phyloP scores from a whole-genome alignment of 345 rosid genomes.

The Lenwebbia sp. region DNA sequence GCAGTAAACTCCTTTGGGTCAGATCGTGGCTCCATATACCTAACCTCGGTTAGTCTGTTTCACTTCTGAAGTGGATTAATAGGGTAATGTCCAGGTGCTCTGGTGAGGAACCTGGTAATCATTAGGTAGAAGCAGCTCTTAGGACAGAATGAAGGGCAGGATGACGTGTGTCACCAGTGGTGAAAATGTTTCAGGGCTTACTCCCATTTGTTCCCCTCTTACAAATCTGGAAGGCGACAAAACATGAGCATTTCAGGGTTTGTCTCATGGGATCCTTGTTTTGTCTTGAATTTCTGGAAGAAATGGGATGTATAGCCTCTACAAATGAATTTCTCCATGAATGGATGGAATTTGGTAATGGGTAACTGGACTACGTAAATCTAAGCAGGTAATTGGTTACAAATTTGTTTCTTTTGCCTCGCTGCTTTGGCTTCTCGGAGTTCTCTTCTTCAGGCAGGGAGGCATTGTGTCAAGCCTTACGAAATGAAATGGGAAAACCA shows the following conservation, averaged over 20 bases:
- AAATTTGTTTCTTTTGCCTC: background rate
- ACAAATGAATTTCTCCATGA: background rate
- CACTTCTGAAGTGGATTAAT: background rate
- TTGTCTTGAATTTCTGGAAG: background rate
- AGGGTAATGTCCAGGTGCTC: background rate
- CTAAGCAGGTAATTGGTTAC: background rate
- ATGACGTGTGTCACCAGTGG: background rate
- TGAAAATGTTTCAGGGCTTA: background rate
- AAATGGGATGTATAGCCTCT: background rate
- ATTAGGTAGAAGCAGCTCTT: background rate
- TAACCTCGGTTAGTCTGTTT: background rate
- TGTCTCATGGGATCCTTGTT: background rate
- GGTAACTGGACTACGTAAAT: background rate
- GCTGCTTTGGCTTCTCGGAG: background rate
- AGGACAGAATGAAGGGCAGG: background rate
- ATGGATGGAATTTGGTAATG: background rate
- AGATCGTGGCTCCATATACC: background rate
- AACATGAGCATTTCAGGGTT: background rate
- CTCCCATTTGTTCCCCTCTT: background rate
- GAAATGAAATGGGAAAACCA: background rate
- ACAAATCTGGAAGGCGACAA: background rate
- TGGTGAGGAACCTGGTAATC: background rate
- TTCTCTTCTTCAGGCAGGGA: background rate
- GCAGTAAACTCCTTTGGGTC: constrained; percentile 16
- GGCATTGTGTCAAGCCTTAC: background rate